These are phyloP conservation scores for Suillus decipiens DNA, from an alignment of 768 basidiomycete genomes.

Conservation along the genomic window DNA sequence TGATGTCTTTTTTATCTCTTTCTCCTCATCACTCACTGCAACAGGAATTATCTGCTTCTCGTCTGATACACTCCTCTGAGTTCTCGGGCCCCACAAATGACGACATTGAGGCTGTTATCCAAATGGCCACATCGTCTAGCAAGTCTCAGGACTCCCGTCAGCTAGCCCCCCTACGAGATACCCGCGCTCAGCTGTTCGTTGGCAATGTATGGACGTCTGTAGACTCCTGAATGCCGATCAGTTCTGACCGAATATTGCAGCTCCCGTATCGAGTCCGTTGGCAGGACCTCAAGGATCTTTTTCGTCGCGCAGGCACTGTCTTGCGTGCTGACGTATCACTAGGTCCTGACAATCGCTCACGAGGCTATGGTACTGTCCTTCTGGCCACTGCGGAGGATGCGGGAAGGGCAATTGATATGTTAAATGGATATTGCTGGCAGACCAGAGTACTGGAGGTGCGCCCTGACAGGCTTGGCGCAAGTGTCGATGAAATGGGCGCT, in stretches of 20 bases:
- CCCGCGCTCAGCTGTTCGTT: slow-evolving; percentile 92
- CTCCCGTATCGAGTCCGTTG: slow-evolving; percentile 96
- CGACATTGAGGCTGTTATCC: slow-evolving; percentile 91
- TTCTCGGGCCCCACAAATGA: slow-evolving; percentile 58
- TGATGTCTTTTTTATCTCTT: slow-evolving; percentile 3
- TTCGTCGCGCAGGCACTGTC: slow-evolving; percentile 92
- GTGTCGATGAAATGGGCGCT: slow-evolving; percentile 19
- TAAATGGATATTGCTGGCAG: slow-evolving; percentile 98
- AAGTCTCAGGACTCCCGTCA: slow-evolving; percentile 48
- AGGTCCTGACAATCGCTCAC: slow-evolving; percentile 86
- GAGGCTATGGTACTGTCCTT: slow-evolving; percentile 94
- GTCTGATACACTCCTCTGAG: slow-evolving; percentile 11
- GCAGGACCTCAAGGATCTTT: slow-evolving; percentile 99
- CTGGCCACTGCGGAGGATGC: slow-evolving; percentile 95
- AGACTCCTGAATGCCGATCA: slow-evolving; percentile 7
- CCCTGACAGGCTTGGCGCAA: slow-evolving; percentile 67
- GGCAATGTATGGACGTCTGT: slow-evolving; percentile 74
- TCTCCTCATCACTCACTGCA: background rate
- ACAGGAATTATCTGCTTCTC: slow-evolving; percentile 17
- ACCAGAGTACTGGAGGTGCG: slow-evolving; percentile 89
- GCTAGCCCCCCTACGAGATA: slow-evolving; percentile 63
- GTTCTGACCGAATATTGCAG: slow-evolving; percentile 40
- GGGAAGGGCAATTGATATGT: slow-evolving; percentile 90
- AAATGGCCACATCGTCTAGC: slow-evolving; percentile 81
- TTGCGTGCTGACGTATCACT: slow-evolving; percentile 77